Evolutionary conservation across 2,329 filamentous ascomycete genomes (phyloP).

Genomic region (Cladophialophora yegresii): DNA sequence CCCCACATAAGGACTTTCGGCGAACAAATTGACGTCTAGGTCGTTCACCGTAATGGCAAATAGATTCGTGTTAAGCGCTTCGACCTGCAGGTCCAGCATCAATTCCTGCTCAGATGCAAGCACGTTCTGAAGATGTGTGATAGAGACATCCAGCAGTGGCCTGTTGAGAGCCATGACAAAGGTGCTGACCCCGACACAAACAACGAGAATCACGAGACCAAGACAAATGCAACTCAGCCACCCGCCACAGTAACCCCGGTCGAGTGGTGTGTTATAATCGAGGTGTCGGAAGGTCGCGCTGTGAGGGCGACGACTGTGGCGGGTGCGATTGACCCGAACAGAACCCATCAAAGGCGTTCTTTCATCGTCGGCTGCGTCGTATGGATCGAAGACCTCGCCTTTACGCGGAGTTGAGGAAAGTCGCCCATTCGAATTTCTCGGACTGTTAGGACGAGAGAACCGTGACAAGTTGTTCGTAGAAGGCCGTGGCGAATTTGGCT

Average conservation of each 20-base stretch:
- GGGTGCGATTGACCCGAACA: conserved; percentile 64
- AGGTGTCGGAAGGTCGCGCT: conserved; percentile 66
- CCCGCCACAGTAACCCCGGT: conserved; percentile 66
- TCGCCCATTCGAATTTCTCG: conserved; percentile 58
- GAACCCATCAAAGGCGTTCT: conserved; percentile 75
- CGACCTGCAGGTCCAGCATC: conserved; percentile 87
- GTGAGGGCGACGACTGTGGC: conserved; percentile 56
- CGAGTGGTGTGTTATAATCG: conserved; percentile 70
- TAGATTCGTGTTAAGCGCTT: conserved; percentile 88
- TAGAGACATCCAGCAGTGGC: conserved; percentile 74
- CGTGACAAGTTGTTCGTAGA: conserved; percentile 49
- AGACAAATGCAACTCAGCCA: conserved; percentile 86
- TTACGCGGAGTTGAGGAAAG: conserved; percentile 54
- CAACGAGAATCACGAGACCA: conserved; percentile 75
- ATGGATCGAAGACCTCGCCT: conserved; percentile 73
- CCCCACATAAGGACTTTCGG: conserved; percentile 88
- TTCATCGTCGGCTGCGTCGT: conserved; percentile 82
- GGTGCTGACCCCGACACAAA: conserved; percentile 80
- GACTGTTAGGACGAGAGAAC: conserved; percentile 70
- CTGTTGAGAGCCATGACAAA: conserved; percentile 92
- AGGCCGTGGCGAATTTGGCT: conserved; percentile 61
- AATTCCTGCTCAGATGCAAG: conserved; percentile 92
- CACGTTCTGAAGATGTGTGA: conserved; percentile 82
- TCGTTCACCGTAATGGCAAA: conserved; percentile 82
- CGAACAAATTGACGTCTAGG: conserved; percentile 89